phyloP scores from a whole-genome alignment of 352 stramenopile genomes.

The Phytophthora agathidicida region DNA sequence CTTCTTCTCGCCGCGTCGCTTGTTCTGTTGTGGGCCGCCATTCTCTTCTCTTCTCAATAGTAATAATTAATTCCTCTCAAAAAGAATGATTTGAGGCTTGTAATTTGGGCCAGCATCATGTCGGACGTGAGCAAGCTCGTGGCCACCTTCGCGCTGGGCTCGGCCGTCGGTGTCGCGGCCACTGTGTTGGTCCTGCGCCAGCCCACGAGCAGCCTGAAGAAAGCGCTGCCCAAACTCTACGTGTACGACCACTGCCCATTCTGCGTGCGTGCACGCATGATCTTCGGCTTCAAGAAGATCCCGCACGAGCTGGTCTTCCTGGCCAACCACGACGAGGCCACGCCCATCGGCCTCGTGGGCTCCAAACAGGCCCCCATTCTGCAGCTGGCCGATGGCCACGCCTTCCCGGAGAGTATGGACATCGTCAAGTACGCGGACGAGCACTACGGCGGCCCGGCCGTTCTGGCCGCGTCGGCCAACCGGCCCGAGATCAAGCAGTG shows the following conservation, averaged over 20 bases:
- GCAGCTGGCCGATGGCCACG: constrained; percentile 41
- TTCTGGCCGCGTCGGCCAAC: constrained; percentile 38
- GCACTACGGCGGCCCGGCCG: constrained; percentile 43
- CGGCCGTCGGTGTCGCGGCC: constrained; percentile 28
- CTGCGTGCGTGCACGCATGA: constrained; percentile 56
- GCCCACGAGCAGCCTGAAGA: constrained; percentile 9
- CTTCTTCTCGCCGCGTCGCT: no score
- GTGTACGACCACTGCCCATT: constrained; percentile 70
- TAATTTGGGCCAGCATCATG: no score
- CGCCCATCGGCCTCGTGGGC: constrained; percentile 52
- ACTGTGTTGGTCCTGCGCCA: constrained; percentile 15
- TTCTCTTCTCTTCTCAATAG: no score
- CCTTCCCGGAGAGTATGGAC: constrained; percentile 63
- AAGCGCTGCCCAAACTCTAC: constrained; percentile 47
- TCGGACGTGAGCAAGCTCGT: constrained; percentile 32
- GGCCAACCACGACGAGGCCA: constrained; percentile 61
- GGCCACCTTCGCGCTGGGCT: constrained; percentile 32
- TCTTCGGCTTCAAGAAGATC: constrained; percentile 61
- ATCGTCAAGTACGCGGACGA: constrained; percentile 70
- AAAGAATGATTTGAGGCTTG: no score
- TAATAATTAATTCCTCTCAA: no score
- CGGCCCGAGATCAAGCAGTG: constrained; percentile 53
- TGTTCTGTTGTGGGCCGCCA: no score
- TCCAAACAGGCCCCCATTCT: constrained; percentile 64
- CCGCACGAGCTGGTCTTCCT: constrained; percentile 49